Evolutionary conservation across 2,329 filamentous ascomycete genomes (phyloP).

Genomic region (Anthostomella pinea): DNA sequence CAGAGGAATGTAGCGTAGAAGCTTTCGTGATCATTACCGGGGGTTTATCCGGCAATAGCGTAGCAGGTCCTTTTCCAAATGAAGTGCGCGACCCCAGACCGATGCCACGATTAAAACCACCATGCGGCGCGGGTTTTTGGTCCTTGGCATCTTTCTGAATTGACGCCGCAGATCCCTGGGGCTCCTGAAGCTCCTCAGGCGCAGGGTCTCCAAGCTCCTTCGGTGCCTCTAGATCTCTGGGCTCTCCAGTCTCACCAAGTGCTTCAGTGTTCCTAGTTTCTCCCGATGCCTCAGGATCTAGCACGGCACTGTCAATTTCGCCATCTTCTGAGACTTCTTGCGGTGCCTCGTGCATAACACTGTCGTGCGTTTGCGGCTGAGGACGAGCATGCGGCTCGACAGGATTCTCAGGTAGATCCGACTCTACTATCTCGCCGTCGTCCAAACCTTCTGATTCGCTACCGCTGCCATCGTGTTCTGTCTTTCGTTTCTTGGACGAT

Average conservation of each 20-base stretch:
- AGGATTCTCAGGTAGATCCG: constrained; percentile 9
- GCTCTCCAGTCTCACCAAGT: no score
- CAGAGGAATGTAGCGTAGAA: not conserved
- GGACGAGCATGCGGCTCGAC: not conserved
- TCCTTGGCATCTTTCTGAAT: no score
- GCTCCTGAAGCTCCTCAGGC: constrained; percentile 2
- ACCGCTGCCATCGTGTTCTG: constrained; percentile 6
- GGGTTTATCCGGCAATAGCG: constrained; percentile 10
- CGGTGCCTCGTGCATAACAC: not conserved
- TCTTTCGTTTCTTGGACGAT: constrained; percentile 25
- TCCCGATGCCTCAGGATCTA: constrained; percentile 1
- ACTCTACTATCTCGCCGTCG: constrained; percentile 34
- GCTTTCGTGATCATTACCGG: constrained; percentile 1
- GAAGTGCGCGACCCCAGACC: constrained; percentile 23
- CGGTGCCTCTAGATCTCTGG: no score
- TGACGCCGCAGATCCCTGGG: no score
- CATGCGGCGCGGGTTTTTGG: constrained; percentile 7
- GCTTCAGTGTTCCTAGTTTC: no score
- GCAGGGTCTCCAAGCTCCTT: not conserved
- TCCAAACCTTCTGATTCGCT: constrained; percentile 26
- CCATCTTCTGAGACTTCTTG: constrained; percentile 18
- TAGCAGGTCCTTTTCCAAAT: constrained; percentile 18
- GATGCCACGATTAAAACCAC: constrained; percentile 25
- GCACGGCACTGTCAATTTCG: constrained; percentile 9
- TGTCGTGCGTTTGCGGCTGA: constrained; percentile 1